Evolutionary conservation across 371 early-diverging fungal species (phyloP), one percentile per base, ranked within the genome.

Genomic region (Apophysomyces ossiformis): DNA sequence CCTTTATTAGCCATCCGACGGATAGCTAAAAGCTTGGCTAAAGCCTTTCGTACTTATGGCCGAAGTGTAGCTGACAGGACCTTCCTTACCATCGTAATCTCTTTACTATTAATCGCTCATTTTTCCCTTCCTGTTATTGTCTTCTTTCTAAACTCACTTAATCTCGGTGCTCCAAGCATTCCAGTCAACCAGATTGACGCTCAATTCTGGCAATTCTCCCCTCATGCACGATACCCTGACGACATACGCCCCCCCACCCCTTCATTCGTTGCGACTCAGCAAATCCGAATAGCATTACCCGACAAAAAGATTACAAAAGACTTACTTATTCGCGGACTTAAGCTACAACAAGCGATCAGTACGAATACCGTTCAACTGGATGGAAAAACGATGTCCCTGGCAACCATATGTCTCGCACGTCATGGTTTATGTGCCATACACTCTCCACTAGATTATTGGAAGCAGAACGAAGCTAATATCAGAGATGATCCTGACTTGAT

Each of bases 1-100:
- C 54, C 54, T 16, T 50, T 50, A 50, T 50, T 50, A 50, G 54
- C 54, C 21, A 9, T 21, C 54, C n/a, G 21, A 21, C n/a, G 21
- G 21, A 50, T 50, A 50, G 54, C 54, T 50, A 50, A 50, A 18
- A 50, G 21, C 21, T 7, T 56, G 5, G 35, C 57, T 7, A 50
- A 16, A n/a, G 57, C 67, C 18, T 87, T 87, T 68, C 84, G 83
- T 61, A 77, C 75, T 65, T 85, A 87, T 65, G 87, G 87, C 35
- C 67, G 80, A 5, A 71, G 76, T 45, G 85, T 84, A 59, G 84
- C 87, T 1, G 81, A 82, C 12, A 74, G 84, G 59, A 82, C 86
- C 39, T 72, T 74, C 35, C 63, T 75, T 5, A 71, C 78, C 46
- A 77, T 87, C 63, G 69, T 77, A 47, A 58, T 84, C 37, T 71